phyloP scores from a whole-genome alignment of 331 rosid species.

The Quercus lobata region DNA sequence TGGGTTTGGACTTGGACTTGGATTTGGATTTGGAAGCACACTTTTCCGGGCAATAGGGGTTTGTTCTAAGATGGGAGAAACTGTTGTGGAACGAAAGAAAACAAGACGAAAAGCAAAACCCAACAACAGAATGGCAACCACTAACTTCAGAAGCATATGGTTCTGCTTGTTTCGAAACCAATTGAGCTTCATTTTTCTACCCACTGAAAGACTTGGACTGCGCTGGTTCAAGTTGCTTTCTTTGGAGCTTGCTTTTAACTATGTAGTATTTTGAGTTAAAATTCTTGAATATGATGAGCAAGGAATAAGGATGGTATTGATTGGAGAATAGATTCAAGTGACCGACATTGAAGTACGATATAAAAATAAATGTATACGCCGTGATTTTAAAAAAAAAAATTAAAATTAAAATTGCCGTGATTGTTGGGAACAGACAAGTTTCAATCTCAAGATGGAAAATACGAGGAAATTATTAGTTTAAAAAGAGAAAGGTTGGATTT shows the following conservation, averaged over 20 bases:
- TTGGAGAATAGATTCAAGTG: neutral
- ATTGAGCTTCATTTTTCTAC: conserved; percentile 51
- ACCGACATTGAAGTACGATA: conserved; percentile 4
- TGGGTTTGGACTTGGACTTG: neutral
- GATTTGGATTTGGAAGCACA: neutral
- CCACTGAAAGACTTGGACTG: neutral
- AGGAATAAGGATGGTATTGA: neutral
- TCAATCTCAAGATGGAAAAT: too few relatives aligned
- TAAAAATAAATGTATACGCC: neutral
- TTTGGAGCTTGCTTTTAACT: neutral
- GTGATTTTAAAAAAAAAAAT: neutral
- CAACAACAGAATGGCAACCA: conserved; percentile 40
- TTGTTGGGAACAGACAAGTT: too few relatives aligned
- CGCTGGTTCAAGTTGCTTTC: neutral
- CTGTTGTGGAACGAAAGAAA: conserved; percentile 39
- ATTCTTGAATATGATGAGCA: neutral
- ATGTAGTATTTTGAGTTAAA: neutral
- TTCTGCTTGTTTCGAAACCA: conserved; percentile 40
- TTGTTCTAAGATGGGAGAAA: conserved; percentile 40
- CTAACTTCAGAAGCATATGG: conserved; percentile 39
- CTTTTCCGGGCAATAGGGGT: conserved; percentile 44
- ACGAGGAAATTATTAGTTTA: too few relatives aligned
- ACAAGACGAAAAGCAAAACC: conserved; percentile 65
- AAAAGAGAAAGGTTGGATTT: too few relatives aligned
- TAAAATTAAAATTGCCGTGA: neutral